Evolutionary conservation across 2,329 filamentous ascomycete genomes (phyloP).

Genomic region (Fusarium algeriense): DNA sequence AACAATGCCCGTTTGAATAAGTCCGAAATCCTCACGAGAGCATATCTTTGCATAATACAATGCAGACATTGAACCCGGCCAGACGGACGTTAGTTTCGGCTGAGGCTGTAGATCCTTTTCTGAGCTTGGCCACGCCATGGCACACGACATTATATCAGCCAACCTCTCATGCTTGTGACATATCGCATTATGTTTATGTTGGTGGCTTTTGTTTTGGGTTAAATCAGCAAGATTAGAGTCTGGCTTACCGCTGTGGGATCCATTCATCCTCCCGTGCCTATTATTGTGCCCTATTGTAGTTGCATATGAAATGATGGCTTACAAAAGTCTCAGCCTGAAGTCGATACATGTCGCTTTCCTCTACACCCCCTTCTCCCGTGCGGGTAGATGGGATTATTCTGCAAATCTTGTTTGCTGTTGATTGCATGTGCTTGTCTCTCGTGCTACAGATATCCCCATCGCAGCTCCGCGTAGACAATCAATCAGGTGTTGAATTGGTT

Average conservation of each 20-base stretch:
- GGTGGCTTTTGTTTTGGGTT: slow-evolving; percentile 18
- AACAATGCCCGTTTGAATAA: slow-evolving; percentile 1
- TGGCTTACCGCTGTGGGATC: neutral
- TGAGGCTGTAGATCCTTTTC: slow-evolving; percentile 9
- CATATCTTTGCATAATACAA: neutral
- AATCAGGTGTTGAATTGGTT: slow-evolving; percentile 29
- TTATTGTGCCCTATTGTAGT: slow-evolving; percentile 26
- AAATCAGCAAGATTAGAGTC: neutral
- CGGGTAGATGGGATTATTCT: slow-evolving; percentile 28
- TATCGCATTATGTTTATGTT: neutral
- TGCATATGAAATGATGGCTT: slow-evolving; percentile 39
- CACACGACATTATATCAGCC: neutral
- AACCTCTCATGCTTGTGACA: slow-evolving; percentile 18
- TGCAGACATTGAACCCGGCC: neutral
- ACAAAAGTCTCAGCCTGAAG: slow-evolving; percentile 24
- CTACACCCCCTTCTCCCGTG: slow-evolving; percentile 11
- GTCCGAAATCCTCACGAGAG: slow-evolving; percentile 15
- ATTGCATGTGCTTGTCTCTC: neutral
- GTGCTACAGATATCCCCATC: slow-evolving; percentile 20
- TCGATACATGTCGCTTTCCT: slow-evolving; percentile 37
- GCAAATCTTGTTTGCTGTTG: slow-evolving; percentile 26
- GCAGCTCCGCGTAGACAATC: slow-evolving; percentile 22
- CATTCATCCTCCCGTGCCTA: slow-evolving; percentile 11
- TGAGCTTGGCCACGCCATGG: slow-evolving; percentile 13
- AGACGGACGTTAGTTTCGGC: slow-evolving; percentile 10